Evolutionary conservation across 495 filamentous ascomycete genomes (phyloP), one percentile per base, ranked within the genome.

Genomic region (Xeromyces bisporus): DNA sequence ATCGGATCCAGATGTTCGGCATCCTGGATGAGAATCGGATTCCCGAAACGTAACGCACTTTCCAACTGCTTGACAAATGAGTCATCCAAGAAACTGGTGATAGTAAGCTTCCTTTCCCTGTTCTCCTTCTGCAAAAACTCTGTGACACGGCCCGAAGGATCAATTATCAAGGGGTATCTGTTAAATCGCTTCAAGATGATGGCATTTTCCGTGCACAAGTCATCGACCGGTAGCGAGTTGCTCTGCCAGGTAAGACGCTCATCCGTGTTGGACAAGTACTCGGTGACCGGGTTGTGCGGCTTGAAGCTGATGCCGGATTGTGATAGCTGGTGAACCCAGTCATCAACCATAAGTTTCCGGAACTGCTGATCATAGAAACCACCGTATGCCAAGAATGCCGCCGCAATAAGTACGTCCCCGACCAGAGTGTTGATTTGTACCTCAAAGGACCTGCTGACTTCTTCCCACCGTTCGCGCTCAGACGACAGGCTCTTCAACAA

Each of bases 351-450:
- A 18, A 75, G 72, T 56, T 93, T 94, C 25, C 89, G 77, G 71
- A 92, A 93, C 41, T 89, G 86, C 49, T 99, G 89, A 48, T 99
- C 89, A 42, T 92, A 99, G 33, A 93, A 78, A 56, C 89, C 89
- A 48, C 80, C 80, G 55, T 99, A 99, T n/a, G 89, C 89, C 33
- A 99, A 63, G 66, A 96, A 96, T 10, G 87, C 89, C 2, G 89
- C 82, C 3, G 91, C 89, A 21, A 96, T 75, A 39, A 99, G 60
- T 20, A 93, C 84, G 46, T 99, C 89, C 23, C 89, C 89, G 27
- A 96, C 81, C 28, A 99, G 75, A 2, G 89, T 99, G 56, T 78
- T 75, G 48, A 99, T 93, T 52, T 99, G 89, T 7, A 83, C 89
- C 51, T 93, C 84, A 51, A 99, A 99, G 1, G 86, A 93, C 58